Evolutionary conservation across 2,329 filamentous ascomycete species (phyloP), one percentile per base, ranked within the genome.

Genomic region (Aspergillus ibericus): DNA sequence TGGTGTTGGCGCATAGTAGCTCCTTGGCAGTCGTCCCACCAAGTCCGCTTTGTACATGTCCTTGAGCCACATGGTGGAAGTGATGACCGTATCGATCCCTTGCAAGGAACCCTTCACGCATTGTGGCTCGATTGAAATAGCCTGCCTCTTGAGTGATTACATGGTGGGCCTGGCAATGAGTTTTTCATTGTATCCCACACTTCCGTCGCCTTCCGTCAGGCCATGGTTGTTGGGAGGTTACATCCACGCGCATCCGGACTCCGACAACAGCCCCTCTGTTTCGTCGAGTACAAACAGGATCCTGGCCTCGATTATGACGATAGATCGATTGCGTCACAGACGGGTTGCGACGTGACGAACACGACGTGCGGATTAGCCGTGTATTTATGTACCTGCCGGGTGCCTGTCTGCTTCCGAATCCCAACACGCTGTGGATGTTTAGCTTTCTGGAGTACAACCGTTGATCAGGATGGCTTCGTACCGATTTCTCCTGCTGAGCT

Each of bases 311-410:
- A 44, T 4, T 10, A 53, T 42, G 27, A 53, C 32, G 51, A 53
- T 53, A 34, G 8, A 12, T 15, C n/a, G 25, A 32, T 53, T 53
- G 51, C 51, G 51, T 53, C 51, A 53, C 51, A 53, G 16, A 27
- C 22, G 25, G 36, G 36, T 9, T 18, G 36, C 16, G 25, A 32
- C 36, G 20, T 42, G 29, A 44, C 51, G 18, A 18, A 18, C 51
- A 22, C 12, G 36, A 34, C 6, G 25, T n/a, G 40, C 15, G 20
- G 12, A n/a, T 20, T 53, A 29, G 22, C 27, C n/a, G 13, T 15
- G 22, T 16, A 34, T 53, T 18, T 44, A 42, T 53, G 35, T 42
- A 13, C n/a, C 22, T 53, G n/a, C 27, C 36, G 6, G 35, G 12
- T 42, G 36, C 10, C 38, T 42, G 38, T 42, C 38, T 18, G 18